These are phyloP conservation scores for Jimgerdemannia flammicorona DNA, from an alignment of 192 early-diverging fungal genomes.

Conservation along the genomic window DNA sequence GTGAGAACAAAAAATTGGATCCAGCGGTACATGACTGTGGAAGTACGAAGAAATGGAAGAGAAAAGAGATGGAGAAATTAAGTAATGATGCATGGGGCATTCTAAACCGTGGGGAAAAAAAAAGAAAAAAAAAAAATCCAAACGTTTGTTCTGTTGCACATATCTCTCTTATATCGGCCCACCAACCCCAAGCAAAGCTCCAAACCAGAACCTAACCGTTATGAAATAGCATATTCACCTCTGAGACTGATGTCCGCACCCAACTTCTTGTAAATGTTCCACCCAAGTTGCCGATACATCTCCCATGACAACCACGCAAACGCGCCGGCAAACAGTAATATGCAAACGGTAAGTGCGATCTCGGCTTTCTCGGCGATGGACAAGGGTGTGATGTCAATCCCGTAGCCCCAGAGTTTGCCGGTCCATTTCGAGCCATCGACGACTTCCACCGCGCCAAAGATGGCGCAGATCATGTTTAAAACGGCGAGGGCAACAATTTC, in stretches of 20 bases:
- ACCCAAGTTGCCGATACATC: slow-evolving; percentile 37
- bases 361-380: slow-evolving; percentile 25
- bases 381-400: slow-evolving; percentile 6
- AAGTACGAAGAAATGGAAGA: not conserved
- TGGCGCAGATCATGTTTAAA: slow-evolving; percentile 28
- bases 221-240: slow-evolving; percentile 27
- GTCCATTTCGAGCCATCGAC: slow-evolving; percentile 29
- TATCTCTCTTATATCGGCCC: slow-evolving; percentile 14
- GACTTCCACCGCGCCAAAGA: slow-evolving; percentile 31
- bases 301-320: slow-evolving; percentile 20
- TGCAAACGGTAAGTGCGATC: slow-evolving; percentile 22
- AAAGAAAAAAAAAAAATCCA: no score
- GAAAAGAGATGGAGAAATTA: not conserved
- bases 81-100: no score
- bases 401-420: slow-evolving; percentile 1
- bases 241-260: slow-evolving; percentile 59
- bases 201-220: not conserved
- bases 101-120: not conserved
- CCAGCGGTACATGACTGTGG: slow-evolving; percentile 29
- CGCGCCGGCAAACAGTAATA: slow-evolving; percentile 21
- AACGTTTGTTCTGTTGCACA: not conserved
- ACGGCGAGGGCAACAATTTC: slow-evolving; percentile 27
- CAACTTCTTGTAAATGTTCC: slow-evolving; percentile 68
- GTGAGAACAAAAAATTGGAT: slow-evolving; percentile 35
- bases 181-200: no score